Percentiles rank a stretch among this genome's conserved stretches.
phyloP scores from a whole-genome alignment of 495 filamentous ascomycete species.

The Parathielavia appendiculata region DNA sequence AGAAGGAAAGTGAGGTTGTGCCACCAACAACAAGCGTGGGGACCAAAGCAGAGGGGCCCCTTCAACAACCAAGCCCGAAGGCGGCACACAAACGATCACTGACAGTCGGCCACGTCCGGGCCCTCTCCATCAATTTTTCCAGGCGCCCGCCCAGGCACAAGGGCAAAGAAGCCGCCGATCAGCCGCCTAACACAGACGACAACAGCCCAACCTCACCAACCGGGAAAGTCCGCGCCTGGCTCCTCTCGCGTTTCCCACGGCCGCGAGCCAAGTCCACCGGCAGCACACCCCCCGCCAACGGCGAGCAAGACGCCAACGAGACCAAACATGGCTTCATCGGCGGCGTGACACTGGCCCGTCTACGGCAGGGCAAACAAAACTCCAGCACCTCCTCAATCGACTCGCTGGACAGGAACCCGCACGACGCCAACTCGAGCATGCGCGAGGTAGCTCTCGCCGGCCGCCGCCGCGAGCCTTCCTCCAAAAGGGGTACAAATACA shows the following conservation, averaged over 20 bases:
- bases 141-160: slow-evolving; percentile 18
- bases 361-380: slow-evolving; percentile 26
- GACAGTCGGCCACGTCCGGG: slow-evolving; percentile 13
- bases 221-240: slow-evolving; percentile 53
- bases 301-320: not conserved
- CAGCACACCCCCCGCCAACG: slow-evolving; percentile 14
- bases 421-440: slow-evolving; percentile 29
- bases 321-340: slow-evolving; percentile 42
- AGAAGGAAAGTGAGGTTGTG: slow-evolving; percentile 22
- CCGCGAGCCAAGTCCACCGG: slow-evolving; percentile 29
- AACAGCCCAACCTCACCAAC: slow-evolving; percentile 26
- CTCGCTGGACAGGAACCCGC: slow-evolving; percentile 9
- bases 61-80: not conserved
- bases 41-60: not conserved
- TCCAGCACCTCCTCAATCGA: slow-evolving; percentile 33
- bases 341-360: slow-evolving; percentile 39
- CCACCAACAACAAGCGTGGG: not conserved
- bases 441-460: slow-evolving; percentile 51
- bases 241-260: slow-evolving; percentile 52
- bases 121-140: slow-evolving; percentile 24
- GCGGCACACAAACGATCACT: slow-evolving; percentile 2
- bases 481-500: too few species aligned
- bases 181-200: slow-evolving; percentile 11
- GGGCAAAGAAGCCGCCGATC: slow-evolving; percentile 13
- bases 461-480: not conserved